Conservation (phyloP, 208 protist species). For the Trypanosoma melophagium region DNA sequence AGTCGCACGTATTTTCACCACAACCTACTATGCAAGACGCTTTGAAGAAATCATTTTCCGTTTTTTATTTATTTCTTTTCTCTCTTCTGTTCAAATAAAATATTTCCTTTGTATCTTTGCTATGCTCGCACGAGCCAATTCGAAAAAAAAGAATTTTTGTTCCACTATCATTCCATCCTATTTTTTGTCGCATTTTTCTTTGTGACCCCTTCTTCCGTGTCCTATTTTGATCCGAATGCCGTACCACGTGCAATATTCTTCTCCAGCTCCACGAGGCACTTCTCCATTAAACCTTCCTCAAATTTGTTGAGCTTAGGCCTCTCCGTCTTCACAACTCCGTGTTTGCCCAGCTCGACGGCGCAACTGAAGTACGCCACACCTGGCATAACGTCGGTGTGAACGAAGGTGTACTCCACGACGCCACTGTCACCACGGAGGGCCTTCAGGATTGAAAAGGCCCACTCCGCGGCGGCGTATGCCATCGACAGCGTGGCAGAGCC, state of each 20-base stretch:
- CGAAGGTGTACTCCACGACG: slow-evolving; percentile 66
- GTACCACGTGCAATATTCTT: slow-evolving; percentile 63
- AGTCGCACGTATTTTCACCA: too few relatives aligned
- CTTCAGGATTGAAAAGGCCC: slow-evolving; percentile 59
- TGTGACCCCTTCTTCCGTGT: background rate
- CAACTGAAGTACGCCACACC: slow-evolving; percentile 73
- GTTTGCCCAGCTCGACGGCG: slow-evolving; percentile 68
- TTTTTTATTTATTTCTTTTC: too few relatives aligned
- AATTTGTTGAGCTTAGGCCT: slow-evolving; percentile 51
- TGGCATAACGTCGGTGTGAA: slow-evolving; percentile 62
- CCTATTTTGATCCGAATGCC: slow-evolving; percentile 18
- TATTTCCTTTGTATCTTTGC: too few relatives aligned
- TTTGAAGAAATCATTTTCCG: too few relatives aligned
- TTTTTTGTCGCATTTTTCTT: background rate
- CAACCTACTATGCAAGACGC: too few relatives aligned
- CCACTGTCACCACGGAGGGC: slow-evolving; percentile 64
- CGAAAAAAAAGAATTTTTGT: too few relatives aligned
- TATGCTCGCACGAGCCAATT: too few relatives aligned
- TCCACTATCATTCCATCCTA: background rate
- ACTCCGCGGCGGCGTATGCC: slow-evolving; percentile 62
- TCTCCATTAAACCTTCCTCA: slow-evolving; percentile 76
- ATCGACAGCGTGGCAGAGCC: slow-evolving; percentile 86
- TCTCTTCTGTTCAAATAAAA: too few relatives aligned
- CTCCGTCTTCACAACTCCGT: slow-evolving; percentile 48
- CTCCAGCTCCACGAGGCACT: slow-evolving; percentile 75